Base-by-base conservation (phyloP, 176 grass and related monocot genomes). In the Rhynchospora tenuis region DNA sequence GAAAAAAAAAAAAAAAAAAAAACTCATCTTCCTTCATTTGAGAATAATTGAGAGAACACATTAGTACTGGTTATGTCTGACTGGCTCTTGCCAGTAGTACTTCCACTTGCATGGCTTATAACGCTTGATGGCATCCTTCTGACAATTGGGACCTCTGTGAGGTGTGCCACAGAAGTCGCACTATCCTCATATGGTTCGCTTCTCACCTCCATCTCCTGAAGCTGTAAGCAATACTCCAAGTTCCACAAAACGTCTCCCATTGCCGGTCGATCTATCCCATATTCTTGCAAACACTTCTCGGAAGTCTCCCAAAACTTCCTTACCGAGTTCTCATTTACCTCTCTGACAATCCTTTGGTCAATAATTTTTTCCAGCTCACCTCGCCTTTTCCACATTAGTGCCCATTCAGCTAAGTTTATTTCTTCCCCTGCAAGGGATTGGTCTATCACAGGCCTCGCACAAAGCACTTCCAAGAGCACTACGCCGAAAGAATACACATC, bases 211-310 rank as follows among this genome's bases (percentile, higher is more conserved):
- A 68, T 91, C 80, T 89, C 92, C 61, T 94, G 89, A 50, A 91
- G 89, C 73, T 86, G 85, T 3, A 94, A 88, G 65, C 87, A 89
- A 86, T 89, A 89, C 81, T 94, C 92, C 27, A 94, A 86, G 71
- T 87, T 94, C 92, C 92, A 94, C 0, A 94, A 81, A 66, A 94
- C 92, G 71, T 94, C 89, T 48, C 89, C 83, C 79, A 94, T 94
- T 74, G 92, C 57, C 11, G 92, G 92, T 20, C 92, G 85, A 28
- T 89, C 87, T 10, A 72, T 82, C 1, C 89, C 85, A 57, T 91
- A 91, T 9, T 94, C 89, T 0, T 83, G 83, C 5, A 94, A 84
- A 85, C 92, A 94, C 60, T 57, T 87, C 73, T 84, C 85, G 1
- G 85, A 87, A 1, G 79, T 94, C 83, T 91, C 89, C 0, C 87